These are phyloP conservation scores for Phaeotremella skinneri DNA, from an alignment of 768 basidiomycete genomes.

Conservation along the genomic window DNA sequence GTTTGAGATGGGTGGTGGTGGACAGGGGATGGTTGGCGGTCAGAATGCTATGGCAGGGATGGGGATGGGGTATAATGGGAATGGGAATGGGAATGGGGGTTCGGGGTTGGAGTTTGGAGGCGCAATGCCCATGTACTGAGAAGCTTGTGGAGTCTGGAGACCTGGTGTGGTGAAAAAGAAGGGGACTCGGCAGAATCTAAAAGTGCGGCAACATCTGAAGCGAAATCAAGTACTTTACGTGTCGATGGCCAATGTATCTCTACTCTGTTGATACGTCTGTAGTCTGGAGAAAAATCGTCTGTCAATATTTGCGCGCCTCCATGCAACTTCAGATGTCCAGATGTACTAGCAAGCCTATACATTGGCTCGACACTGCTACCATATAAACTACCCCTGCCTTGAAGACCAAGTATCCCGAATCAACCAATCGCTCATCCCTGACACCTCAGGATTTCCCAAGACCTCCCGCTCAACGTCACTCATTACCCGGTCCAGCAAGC, in stretches of 20 bases:
- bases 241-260: too few species aligned
- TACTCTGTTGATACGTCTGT: too few species aligned
- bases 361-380: too few species aligned
- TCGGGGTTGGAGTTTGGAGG: neutral
- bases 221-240: too few species aligned
- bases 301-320: too few species aligned
- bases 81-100: neutral
- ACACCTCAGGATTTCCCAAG: neutral
- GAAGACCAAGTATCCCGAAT: neutral
- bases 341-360: too few species aligned
- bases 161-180: too few species aligned
- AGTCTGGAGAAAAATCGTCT: too few species aligned
- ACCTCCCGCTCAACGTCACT: neutral
- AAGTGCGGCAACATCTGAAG: too few species aligned
- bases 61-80: constrained; percentile 1
- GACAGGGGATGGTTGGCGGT: neutral
- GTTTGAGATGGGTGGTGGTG: neutral
- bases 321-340: too few species aligned
- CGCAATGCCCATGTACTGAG: neutral
- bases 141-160: neutral
- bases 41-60: constrained; percentile 8
- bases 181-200: too few species aligned
- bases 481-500: neutral
- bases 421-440: neutral
- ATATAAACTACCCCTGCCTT: too few species aligned